These are phyloP conservation scores for Ampelocalamus luodianensis DNA, from an alignment of 176 grass and related monocot genomes.

Conservation along the genomic window DNA sequence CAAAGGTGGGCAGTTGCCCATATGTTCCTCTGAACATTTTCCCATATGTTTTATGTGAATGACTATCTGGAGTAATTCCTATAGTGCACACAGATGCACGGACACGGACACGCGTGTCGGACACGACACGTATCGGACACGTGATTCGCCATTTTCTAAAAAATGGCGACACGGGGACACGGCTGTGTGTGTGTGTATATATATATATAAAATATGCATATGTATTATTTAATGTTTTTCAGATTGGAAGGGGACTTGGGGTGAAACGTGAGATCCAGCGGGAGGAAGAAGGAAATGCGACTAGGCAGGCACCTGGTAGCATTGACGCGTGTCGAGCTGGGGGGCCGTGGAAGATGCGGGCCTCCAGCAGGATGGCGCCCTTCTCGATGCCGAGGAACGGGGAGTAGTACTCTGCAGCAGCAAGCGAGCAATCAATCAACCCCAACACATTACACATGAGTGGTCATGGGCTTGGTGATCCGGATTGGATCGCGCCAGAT, in stretches of 20 bases:
- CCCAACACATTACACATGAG: not conserved
- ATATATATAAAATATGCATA: no score
- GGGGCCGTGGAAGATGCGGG: slow-evolving; percentile 89
- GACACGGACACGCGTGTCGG: no score
- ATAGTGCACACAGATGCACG: not conserved
- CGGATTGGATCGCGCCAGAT: slow-evolving; percentile 19
- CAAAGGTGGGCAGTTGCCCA: not conserved
- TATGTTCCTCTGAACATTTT: slow-evolving; percentile 21
- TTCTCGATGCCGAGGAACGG: slow-evolving; percentile 98
- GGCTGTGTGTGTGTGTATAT: no score
- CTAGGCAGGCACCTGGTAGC: slow-evolving; percentile 75
- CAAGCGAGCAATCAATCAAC: slow-evolving; percentile 26
- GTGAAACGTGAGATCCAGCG: slow-evolving; percentile 22
- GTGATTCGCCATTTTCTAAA: no score
- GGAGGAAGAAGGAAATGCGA: not conserved
- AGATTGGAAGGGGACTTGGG: not conserved
- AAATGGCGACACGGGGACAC: no score
- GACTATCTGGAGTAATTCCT: not conserved
- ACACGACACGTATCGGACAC: no score
- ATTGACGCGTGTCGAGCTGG: slow-evolving; percentile 90
- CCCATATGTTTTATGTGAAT: not conserved
- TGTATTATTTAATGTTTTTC: no score
- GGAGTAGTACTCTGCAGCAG: slow-evolving; percentile 80
- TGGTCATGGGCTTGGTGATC: slow-evolving; percentile 17
- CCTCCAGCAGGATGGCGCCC: slow-evolving; percentile 96